Base-by-base conservation (phyloP, 148 eudicot genomes). In the Hydrangea macrophylla region DNA sequence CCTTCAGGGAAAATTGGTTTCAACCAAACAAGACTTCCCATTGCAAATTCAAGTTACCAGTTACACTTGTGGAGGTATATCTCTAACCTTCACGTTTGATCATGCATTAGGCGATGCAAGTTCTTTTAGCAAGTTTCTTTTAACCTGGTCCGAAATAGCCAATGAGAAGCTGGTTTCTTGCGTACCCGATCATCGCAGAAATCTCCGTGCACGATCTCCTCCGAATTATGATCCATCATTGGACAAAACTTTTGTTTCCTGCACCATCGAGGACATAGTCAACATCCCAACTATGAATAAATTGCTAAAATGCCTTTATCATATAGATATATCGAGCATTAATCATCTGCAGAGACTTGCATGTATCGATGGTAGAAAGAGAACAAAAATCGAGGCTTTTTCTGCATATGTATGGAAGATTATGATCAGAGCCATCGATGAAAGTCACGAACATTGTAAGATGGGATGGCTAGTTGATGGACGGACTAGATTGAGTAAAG, bases 401-500 rank as follows among this genome's bases (percentile, higher is more conserved):
- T 70, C 79, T 24, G 76, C 82, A 51, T 75, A 75, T 42, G 42
- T 79, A 20, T 75, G 82, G 82, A 75, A 79, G 67, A 58, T 71
- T 15, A 72, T 77, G 77, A 70, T 55, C 5, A 56, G 58, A 2
- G 58, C 70, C 0, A 57, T 77, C 6, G 50, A 68, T 6, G 51
- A 67, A 56, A 67, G 30, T 15, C 69, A 61, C 58, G n/a, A 27
- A 26, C 31, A 23, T 24, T 79, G 79, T 31, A 75, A 70, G 62
- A 75, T 79, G 74, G 82, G 79, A 26, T 75, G 76, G 76, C 44
- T 75, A 50, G 76, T 79, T 0, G 76, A 75, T 55, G 79, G 79
- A 33, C 33, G 82, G 27, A 71, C 70, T 6, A 71, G 82, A 63
- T 66, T 72, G 33, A 6, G 48, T 42, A 12, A 48, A 31, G 30